Evolutionary conservation across 495 filamentous ascomycete genomes (phyloP).

Genomic region (Penicillium crystallinum): DNA sequence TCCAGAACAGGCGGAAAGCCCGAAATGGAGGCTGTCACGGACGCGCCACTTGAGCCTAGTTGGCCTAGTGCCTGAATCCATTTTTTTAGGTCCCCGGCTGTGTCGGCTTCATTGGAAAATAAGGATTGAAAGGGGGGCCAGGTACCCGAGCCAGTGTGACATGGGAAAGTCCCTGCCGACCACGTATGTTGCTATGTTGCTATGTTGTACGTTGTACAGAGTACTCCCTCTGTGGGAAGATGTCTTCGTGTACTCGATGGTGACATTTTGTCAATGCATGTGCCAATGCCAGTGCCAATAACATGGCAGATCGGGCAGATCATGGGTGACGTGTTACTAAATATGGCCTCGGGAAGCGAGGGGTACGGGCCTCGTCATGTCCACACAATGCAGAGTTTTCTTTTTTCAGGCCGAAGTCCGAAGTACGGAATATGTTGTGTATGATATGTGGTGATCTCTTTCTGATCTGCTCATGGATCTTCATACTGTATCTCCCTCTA

Average conservation of each 20-base stretch:
- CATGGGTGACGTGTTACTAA: constrained; percentile 3
- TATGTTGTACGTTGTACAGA: background rate
- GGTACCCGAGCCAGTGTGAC: background rate
- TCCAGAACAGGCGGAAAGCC: constrained; percentile 1
- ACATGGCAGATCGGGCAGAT: constrained; percentile 5
- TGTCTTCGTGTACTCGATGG: background rate
- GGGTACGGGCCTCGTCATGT: constrained; percentile 1
- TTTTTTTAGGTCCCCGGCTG: background rate
- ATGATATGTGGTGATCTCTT: background rate
- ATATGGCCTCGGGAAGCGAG: constrained; percentile 8
- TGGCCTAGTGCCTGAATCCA: background rate
- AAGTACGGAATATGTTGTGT: too few species aligned
- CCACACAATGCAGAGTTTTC: background rate
- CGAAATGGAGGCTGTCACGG: background rate
- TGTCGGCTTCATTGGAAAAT: background rate
- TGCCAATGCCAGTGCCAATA: background rate
- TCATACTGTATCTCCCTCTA: too few species aligned
- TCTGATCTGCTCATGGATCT: too few species aligned
- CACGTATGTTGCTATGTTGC: too few species aligned
- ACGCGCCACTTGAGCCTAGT: background rate
- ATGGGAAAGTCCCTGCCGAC: background rate
- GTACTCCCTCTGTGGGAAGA: background rate
- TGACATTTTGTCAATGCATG: background rate
- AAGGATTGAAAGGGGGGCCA: background rate
- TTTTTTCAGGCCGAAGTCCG: background rate